Percentiles rank a stretch among this genome's conserved stretches.
phyloP scores from a whole-genome alignment of 495 filamentous ascomycete genomes.

The Copromyces sp. region DNA sequence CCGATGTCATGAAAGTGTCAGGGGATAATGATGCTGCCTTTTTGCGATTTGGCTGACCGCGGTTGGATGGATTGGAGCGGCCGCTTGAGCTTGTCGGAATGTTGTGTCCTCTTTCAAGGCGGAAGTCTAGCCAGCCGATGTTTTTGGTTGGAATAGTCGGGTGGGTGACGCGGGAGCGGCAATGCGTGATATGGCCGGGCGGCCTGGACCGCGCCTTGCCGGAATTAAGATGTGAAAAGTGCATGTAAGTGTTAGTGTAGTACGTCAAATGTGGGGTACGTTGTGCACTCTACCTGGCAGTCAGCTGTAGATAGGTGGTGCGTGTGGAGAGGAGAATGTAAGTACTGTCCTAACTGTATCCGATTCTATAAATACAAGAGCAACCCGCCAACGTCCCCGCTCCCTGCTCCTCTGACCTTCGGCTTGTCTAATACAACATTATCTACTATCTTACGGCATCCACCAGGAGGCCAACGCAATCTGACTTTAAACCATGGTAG shows the following conservation, averaged over 20 bases:
- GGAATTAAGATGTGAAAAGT: not conserved
- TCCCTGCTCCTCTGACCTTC: not conserved
- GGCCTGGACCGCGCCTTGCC: not conserved
- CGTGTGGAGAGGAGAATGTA: not conserved
- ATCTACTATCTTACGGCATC: not conserved
- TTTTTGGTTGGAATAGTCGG: not conserved
- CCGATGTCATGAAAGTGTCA: not conserved
- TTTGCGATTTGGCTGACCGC: not conserved
- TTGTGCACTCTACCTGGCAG: fast-evolving
- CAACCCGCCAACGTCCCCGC: not conserved
- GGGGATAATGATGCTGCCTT: not conserved
- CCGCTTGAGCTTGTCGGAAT: not conserved
- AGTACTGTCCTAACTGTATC: not conserved
- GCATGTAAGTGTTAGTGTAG: not conserved
- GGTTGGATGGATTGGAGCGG: not conserved
- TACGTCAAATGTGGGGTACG: not conserved
- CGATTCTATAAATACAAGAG: not conserved
- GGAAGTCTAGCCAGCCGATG: not conserved
- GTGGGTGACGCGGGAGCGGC: not conserved
- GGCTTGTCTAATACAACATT: not conserved
- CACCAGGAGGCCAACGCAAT: not conserved
- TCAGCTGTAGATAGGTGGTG: not conserved
- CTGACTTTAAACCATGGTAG: not conserved
- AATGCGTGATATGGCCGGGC: not conserved
- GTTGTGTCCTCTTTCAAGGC: not conserved